Conservation (phyloP, 345 rosid genomes). For the Microthlaspi erraticum region DNA sequence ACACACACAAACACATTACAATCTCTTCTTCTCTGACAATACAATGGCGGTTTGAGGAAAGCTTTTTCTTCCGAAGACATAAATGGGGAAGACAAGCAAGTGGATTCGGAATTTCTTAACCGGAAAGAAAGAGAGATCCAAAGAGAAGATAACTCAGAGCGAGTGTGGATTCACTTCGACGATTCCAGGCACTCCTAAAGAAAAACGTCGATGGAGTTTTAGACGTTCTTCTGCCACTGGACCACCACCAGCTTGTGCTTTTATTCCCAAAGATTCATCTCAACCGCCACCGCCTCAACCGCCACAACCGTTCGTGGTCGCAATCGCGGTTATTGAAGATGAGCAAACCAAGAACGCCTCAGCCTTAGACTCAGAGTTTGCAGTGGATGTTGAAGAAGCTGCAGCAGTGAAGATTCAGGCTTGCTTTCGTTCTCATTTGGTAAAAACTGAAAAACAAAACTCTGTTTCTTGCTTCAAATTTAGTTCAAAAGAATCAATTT, state of each 20-base stretch:
- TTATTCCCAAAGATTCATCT: slow-evolving; percentile 28
- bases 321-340: slow-evolving; percentile 17
- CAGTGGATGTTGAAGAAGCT: slow-evolving; percentile 50
- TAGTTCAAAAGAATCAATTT: not conserved
- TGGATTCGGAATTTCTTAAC: slow-evolving; percentile 77
- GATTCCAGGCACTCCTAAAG: slow-evolving; percentile 68
- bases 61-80: slow-evolving; percentile 18
- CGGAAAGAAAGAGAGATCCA: slow-evolving; percentile 70
- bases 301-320: slow-evolving; percentile 19
- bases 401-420: slow-evolving; percentile 82
- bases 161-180: slow-evolving; percentile 59
- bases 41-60: slow-evolving; percentile 38
- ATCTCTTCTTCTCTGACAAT: slow-evolving; percentile 40
- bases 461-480: not conserved
- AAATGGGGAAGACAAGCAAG: slow-evolving; percentile 90
- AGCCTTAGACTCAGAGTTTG: slow-evolving; percentile 3
- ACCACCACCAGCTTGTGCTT: slow-evolving; percentile 41
- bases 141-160: slow-evolving; percentile 39
- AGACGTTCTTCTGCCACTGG: slow-evolving; percentile 74
- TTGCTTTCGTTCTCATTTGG: slow-evolving; percentile 84
- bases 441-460: slow-evolving; percentile 30
- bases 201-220: slow-evolving; percentile 90
- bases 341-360: slow-evolving; percentile 8
- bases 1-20: slow-evolving; percentile 2
- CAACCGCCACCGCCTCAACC: slow-evolving; percentile 20